Percentiles rank a stretch among this genome's conserved stretches.
Conservation (phyloP, 352 stramenopile species). For the Chrysophaeum taylorii region DNA sequence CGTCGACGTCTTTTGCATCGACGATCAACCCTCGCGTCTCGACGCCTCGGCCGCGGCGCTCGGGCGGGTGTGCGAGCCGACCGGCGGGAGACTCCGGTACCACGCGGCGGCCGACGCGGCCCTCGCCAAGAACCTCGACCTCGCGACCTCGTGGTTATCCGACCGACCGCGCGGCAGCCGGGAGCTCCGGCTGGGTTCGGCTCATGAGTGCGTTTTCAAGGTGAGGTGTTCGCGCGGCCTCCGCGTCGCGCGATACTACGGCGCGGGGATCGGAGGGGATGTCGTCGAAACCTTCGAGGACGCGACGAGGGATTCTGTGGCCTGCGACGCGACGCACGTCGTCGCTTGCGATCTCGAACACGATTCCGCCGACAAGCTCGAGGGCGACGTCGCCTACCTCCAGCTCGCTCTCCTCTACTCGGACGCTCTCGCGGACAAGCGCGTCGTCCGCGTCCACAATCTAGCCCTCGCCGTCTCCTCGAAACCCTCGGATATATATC, state of each 20-base stretch:
- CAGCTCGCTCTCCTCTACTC: conserved; percentile 76
- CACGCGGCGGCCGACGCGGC: background rate
- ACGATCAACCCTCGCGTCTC: background rate
- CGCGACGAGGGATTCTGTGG: conserved; percentile 71
- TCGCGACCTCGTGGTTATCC: background rate
- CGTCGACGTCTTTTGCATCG: background rate
- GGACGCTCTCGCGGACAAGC: conserved; percentile 53
- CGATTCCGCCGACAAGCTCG: conserved; percentile 58
- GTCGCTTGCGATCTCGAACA: too few relatives aligned
- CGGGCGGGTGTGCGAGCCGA: background rate
- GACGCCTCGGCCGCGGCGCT: background rate
- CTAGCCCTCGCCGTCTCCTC: conserved; percentile 57
- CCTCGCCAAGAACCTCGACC: background rate
- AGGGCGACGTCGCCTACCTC: conserved; percentile 61
- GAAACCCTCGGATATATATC: conserved; percentile 66
- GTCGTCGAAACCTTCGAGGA: conserved; percentile 54
- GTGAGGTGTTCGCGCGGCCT: conserved; percentile 64
- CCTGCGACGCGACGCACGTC: conserved; percentile 64
- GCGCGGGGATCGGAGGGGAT: too few relatives aligned
- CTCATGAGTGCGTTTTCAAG: conserved; percentile 73
- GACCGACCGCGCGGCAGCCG: background rate
- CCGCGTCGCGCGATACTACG: conserved; percentile 65
- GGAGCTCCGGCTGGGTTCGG: conserved; percentile 13
- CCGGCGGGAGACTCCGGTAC: background rate
- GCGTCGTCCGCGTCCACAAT: conserved; percentile 78